These are phyloP conservation scores for Kregervanrija pseudodelftensis DNA, from an alignment of 805 yeast genomes.

Conservation along the genomic window DNA sequence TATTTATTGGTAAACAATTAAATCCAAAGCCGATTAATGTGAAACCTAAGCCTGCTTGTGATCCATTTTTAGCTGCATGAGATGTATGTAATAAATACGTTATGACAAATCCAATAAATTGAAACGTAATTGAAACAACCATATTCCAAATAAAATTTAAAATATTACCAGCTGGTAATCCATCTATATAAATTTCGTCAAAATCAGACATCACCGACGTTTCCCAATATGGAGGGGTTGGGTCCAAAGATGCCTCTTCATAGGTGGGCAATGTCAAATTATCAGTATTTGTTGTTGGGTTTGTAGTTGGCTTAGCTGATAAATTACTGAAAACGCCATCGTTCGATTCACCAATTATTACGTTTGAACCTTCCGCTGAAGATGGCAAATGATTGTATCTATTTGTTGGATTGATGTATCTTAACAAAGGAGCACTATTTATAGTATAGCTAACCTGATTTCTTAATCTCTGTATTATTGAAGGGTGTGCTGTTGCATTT, in stretches of 20 bases:
- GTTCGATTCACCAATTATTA: constrained; percentile 31
- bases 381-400: constrained; percentile 18
- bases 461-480: constrained; percentile 2
- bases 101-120: constrained; percentile 84
- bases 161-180: constrained; percentile 90
- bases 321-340: constrained; percentile 95
- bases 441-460: constrained; percentile 11
- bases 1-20: constrained; percentile 40
- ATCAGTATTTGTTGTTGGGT: constrained; percentile 34
- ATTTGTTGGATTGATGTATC: constrained; percentile 19
- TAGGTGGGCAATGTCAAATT: constrained; percentile 77
- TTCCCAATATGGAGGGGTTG: constrained; percentile 97
- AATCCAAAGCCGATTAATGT: constrained; percentile 71
- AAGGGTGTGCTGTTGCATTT: too few relatives aligned
- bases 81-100: constrained; percentile 91
- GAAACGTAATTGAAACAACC: constrained; percentile 84
- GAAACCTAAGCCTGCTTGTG: constrained; percentile 84
- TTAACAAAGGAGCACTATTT: constrained; percentile 24
- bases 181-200: constrained; percentile 91
- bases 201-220: constrained; percentile 74
- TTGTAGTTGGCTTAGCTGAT: constrained; percentile 67
- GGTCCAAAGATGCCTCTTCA: constrained; percentile 91
- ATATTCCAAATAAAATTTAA: constrained; percentile 86
- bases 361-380: constrained; percentile 7
- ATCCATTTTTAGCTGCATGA: constrained; percentile 95